phyloP scores from a whole-genome alignment of 805 yeast species.

The Candida loeiensis region DNA sequence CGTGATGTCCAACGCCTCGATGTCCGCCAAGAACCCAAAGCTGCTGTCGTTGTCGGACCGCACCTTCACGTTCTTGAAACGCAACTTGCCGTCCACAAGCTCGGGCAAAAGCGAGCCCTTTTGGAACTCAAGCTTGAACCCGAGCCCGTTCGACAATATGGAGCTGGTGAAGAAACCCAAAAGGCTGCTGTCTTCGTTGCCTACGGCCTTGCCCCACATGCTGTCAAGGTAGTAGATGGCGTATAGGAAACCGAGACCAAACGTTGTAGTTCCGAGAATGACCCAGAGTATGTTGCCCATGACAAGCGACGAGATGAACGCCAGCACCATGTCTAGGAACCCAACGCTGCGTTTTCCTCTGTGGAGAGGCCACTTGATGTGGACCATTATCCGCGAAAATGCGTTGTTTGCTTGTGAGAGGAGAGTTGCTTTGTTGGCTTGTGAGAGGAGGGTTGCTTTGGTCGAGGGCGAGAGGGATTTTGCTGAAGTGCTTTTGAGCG shows the following conservation, averaged over 20 bases:
- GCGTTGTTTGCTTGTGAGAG: constrained; percentile 28
- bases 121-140: constrained; percentile 34
- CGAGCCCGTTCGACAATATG: constrained; percentile 39
- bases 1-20: constrained; percentile 43
- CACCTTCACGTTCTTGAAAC: constrained; percentile 39
- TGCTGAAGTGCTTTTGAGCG: neutral
- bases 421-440: constrained; percentile 24
- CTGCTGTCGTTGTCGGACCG: constrained; percentile 12
- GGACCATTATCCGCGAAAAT: constrained; percentile 32
- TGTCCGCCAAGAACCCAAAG: constrained; percentile 22
- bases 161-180: constrained; percentile 32
- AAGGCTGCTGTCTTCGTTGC: constrained; percentile 22
- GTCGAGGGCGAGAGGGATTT: constrained; percentile 24
- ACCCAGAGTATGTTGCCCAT: constrained; percentile 58
- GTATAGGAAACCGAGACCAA: constrained; percentile 46
- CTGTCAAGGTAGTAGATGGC: constrained; percentile 36
- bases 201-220: constrained; percentile 18
- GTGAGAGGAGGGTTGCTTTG: constrained; percentile 24
- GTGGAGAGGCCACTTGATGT: constrained; percentile 46
- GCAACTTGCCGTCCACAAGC: constrained; percentile 48
- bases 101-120: constrained; percentile 39
- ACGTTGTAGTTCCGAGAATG: constrained; percentile 55
- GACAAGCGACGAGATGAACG: constrained; percentile 53
- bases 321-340: constrained; percentile 46
- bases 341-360: constrained; percentile 48